Percentiles rank a stretch among this genome's conserved stretches.
phyloP scores from a whole-genome alignment of 139 green algal species.

The Astrephomene gubernaculifera region DNA sequence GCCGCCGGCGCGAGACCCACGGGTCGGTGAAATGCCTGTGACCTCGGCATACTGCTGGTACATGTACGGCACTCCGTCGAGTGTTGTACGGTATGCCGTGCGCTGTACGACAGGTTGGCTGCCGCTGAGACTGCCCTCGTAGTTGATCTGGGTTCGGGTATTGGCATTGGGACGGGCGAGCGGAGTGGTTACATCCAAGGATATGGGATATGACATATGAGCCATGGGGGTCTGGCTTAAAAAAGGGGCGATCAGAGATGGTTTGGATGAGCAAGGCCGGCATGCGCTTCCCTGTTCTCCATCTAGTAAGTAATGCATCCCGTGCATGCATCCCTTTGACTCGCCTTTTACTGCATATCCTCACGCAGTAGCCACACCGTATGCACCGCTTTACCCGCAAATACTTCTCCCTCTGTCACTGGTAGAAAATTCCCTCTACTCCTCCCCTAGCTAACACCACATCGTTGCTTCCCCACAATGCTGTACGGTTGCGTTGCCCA shows the following conservation, averaged over 20 bases:
- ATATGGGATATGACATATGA: not conserved
- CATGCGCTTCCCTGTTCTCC: no score
- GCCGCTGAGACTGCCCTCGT: not conserved
- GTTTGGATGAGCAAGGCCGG: no score
- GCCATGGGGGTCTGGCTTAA: not conserved
- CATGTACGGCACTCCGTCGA: not conserved
- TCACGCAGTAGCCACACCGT: not conserved
- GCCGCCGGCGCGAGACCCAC: not conserved
- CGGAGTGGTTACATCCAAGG: not conserved
- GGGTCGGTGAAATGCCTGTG: not conserved
- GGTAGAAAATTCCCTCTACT: not conserved
- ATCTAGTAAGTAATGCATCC: no score
- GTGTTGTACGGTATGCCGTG: not conserved
- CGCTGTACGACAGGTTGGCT: not conserved
- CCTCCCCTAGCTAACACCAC: no score
- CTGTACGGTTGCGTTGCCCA: no score
- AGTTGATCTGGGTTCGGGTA: not conserved
- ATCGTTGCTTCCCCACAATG: no score
- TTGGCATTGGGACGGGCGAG: not conserved
- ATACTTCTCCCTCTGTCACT: not conserved
- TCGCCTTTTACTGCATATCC: no score
- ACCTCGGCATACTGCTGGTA: conserved; percentile 1
- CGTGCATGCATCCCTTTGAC: not conserved
- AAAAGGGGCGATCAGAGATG: no score
- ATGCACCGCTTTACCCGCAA: not conserved